Conservation (phyloP, 805 yeast genomes). For the Debaryomyces hansenii region DNA sequence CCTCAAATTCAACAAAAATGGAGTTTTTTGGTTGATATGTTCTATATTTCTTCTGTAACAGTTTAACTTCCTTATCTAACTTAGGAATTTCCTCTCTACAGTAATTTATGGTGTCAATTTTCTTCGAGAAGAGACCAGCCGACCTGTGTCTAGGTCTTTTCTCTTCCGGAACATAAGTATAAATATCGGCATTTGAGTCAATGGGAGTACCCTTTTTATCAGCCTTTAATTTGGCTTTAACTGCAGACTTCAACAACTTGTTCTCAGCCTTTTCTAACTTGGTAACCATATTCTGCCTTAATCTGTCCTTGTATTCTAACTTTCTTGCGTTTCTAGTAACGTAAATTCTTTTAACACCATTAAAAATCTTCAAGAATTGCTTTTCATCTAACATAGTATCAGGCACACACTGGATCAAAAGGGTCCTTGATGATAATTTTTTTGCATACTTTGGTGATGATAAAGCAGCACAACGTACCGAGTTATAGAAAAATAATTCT, state of each 20-base stretch:
- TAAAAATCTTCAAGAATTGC: slow-evolving; percentile 72
- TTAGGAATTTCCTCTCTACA: slow-evolving; percentile 58
- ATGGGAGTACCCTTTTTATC: slow-evolving; percentile 61
- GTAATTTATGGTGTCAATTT: slow-evolving; percentile 62
- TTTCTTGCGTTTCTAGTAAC: slow-evolving; percentile 65
- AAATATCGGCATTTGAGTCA: slow-evolving; percentile 46
- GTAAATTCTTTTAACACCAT: slow-evolving; percentile 81
- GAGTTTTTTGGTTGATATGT: slow-evolving; percentile 68
- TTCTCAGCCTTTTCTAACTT: slow-evolving; percentile 70
- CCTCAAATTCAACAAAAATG: slow-evolving; percentile 74
- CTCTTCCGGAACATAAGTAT: slow-evolving; percentile 59
- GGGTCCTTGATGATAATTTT: slow-evolving; percentile 74
- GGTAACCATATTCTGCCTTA: slow-evolving; percentile 59
- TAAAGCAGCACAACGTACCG: slow-evolving; percentile 73
- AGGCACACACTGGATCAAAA: slow-evolving; percentile 83
- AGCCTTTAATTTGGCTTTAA: slow-evolving; percentile 61
- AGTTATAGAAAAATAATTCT: slow-evolving; percentile 75
- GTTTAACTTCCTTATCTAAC: slow-evolving; percentile 55
- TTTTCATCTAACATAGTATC: slow-evolving; percentile 67
- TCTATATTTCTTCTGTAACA: slow-evolving; percentile 51
- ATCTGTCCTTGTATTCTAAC: slow-evolving; percentile 54
- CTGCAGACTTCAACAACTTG: slow-evolving; percentile 56
- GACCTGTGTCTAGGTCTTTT: slow-evolving; percentile 63
- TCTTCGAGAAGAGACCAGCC: slow-evolving; percentile 46
- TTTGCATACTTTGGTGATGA: slow-evolving; percentile 80